Percentiles rank a stretch among this genome's conserved stretches.
Evolutionary conservation across 1,284 basidiomycete species (phyloP).

Genomic region (Tylopilus sp.): DNA sequence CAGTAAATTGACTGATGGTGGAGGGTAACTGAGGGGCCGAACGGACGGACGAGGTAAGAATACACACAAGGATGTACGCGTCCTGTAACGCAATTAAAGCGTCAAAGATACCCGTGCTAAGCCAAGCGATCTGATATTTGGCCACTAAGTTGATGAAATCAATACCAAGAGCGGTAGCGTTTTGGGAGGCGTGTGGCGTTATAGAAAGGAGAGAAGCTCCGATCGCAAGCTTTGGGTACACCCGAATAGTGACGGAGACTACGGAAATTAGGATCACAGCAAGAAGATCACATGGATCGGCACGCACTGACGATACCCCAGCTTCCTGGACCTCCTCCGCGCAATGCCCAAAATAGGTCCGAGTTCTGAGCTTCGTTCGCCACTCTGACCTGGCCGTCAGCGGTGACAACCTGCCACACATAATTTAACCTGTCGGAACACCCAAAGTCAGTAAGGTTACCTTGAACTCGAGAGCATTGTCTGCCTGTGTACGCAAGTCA

Average conservation of each 20-base stretch:
- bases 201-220: slow-evolving; percentile 12
- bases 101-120: slow-evolving; percentile 5
- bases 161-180: slow-evolving; percentile 14
- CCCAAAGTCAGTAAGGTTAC: not conserved
- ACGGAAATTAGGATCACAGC: not conserved
- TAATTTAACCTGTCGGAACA: not conserved
- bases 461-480: slow-evolving; percentile 20
- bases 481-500: slow-evolving; percentile 10
- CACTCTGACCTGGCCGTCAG: slow-evolving; percentile 14
- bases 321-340: slow-evolving; percentile 27
- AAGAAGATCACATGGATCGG: no score
- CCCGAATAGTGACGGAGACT: slow-evolving; percentile 17
- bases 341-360: slow-evolving; percentile 26
- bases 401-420: slow-evolving; percentile 19
- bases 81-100: not conserved
- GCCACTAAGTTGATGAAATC: slow-evolving; percentile 14
- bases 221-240: slow-evolving; percentile 10
- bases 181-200: slow-evolving; percentile 8
- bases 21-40: not conserved
- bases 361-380: slow-evolving; percentile 22
- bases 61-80: slow-evolving; percentile 13
- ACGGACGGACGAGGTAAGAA: not conserved
- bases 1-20: slow-evolving; percentile 7
- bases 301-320: slow-evolving; percentile 28
- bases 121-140: slow-evolving; percentile 16